These are phyloP conservation scores for Suhomyces bokatorum DNA, from an alignment of 1,139 yeast genomes.

Conservation along the genomic window DNA sequence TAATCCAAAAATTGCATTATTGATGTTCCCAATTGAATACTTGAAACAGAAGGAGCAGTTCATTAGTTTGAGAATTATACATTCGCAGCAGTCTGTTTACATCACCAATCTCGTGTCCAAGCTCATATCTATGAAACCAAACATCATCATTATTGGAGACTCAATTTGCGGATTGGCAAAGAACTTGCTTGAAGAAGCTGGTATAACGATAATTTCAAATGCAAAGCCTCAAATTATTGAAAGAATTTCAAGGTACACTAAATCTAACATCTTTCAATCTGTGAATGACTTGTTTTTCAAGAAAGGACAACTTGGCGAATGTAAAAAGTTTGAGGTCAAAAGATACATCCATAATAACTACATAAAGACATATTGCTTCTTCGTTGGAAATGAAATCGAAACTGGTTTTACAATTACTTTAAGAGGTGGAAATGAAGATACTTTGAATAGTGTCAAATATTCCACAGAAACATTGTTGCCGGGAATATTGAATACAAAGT, in stretches of 20 bases:
- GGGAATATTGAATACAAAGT: constrained; percentile 70
- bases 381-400: constrained; percentile 73
- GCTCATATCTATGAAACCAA: constrained; percentile 75
- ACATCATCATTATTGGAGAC: constrained; percentile 76
- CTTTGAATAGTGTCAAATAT: constrained; percentile 67
- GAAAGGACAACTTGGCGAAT: constrained; percentile 65
- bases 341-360: constrained; percentile 56
- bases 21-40: constrained; percentile 90
- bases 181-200: constrained; percentile 66
- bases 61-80: constrained; percentile 77
- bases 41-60: constrained; percentile 70
- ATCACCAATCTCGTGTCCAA: constrained; percentile 79
- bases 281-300: constrained; percentile 51
- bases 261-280: constrained; percentile 69
- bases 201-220: constrained; percentile 75
- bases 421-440: constrained; percentile 69
- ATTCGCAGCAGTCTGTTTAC: constrained; percentile 87
- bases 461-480: constrained; percentile 80
- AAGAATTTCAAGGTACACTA: constrained; percentile 75
- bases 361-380: constrained; percentile 71
- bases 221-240: constrained; percentile 83
- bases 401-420: constrained; percentile 81
- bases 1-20: constrained; percentile 74
- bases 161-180: constrained; percentile 84
- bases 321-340: constrained; percentile 70